Evolutionary conservation across 192 early-diverging fungal genomes (phyloP).

Genomic region (Umbelopsis sp.): DNA sequence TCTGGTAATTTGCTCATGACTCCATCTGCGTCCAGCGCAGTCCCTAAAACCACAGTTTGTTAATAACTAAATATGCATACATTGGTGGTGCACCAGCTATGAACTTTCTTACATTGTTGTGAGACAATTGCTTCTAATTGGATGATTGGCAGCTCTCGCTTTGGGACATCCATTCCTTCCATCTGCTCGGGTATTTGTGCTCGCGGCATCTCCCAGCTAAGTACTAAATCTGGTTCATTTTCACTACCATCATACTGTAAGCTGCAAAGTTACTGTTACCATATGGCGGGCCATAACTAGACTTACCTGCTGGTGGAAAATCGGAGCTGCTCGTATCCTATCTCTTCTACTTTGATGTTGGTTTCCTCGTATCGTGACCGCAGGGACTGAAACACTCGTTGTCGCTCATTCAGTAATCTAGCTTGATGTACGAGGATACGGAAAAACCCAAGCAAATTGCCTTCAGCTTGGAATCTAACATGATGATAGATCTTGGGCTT

Average conservation of each 20-base stretch:
- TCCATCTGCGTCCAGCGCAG: constrained; percentile 20
- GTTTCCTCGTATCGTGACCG: constrained; percentile 3
- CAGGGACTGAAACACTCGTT: constrained; percentile 6
- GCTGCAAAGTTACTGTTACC: background rate
- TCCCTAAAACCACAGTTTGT: background rate
- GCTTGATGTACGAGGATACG: constrained; percentile 32
- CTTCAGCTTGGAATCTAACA: constrained; percentile 22
- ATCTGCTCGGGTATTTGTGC: constrained; percentile 8
- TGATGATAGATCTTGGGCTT: background rate
- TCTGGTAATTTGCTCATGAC: background rate
- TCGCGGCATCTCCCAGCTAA: constrained; percentile 18
- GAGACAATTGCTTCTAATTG: constrained; percentile 9
- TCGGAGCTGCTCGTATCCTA: constrained; percentile 1
- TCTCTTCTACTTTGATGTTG: constrained; percentile 4
- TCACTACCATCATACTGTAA: background rate
- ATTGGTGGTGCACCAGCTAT: no score
- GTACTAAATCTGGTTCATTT: constrained; percentile 2
- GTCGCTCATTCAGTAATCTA: constrained; percentile 16
- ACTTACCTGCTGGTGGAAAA: constrained; percentile 1
- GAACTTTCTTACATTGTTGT: background rate
- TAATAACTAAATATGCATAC: no score
- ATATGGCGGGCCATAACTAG: background rate
- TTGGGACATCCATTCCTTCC: constrained; percentile 12
- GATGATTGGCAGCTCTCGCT: background rate
- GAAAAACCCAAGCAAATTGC: constrained; percentile 31